Base-by-base conservation (phyloP, 176 grass and related monocot genomes). In the Oryza glaberrima region DNA sequence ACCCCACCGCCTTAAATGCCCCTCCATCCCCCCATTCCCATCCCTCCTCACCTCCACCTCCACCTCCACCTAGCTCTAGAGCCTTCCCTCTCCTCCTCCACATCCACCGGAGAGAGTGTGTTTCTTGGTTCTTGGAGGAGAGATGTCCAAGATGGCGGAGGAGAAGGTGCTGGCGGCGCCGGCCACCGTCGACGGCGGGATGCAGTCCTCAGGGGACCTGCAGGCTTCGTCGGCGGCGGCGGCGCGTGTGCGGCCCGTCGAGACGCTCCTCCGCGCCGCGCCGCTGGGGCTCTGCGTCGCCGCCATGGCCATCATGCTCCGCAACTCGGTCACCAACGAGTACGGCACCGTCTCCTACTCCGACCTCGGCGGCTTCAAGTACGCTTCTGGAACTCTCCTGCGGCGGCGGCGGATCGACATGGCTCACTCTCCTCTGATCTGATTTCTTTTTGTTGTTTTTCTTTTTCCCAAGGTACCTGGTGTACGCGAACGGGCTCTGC, bases 361-460 rank as follows among this genome's bases (percentile, higher is more conserved):
- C 70, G 85, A 99, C 88, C 87, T 99, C 20, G 83, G 87, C 19
- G 91, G 91, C 1, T 99, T 99, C 85, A 96, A 92, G 96, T 95
- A 72, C 52, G 81, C 71, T 32, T 32, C 30, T 32, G 30, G 30
- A 32, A 32, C 6, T n/a, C 49, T 3, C 47, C 46, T 10, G 9
- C 46, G 46, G 1, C 12, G 46, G 10, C 47, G 13, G 10, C 47
- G 13, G 13, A 5, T 49, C 14, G 3, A 14, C 12, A 49, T 49
- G 47, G 30, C 66, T 52, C 5, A 0, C 2, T 63, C 58, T 3
- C 8, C 20, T 63, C 68, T 58, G n/a, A 38, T 26, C n/a, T 30
- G 22, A 56, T 30, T 44, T 16, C 12, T 26, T 14, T 25, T 20
- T 34, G 23, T 58, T 19, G 0, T 11, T 14, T 40, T 13, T 34